Evolutionary conservation across 345 rosid species (phyloP).

Genomic region (Isatis tinctoria): DNA sequence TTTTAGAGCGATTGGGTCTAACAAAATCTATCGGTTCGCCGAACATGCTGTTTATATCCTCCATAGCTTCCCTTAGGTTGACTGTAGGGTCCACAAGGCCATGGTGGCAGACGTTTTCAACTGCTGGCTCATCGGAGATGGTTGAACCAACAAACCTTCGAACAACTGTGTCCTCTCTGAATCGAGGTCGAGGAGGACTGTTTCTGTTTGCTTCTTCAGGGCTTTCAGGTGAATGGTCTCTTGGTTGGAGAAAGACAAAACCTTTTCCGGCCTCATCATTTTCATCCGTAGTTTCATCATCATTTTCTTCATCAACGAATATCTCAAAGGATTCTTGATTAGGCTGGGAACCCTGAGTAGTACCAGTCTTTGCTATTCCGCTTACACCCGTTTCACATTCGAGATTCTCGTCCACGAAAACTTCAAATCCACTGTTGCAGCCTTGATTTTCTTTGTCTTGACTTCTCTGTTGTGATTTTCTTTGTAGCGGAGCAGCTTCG

Average conservation of each 20-base stretch:
- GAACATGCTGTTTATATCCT: slow-evolving; percentile 89
- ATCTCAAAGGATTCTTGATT: slow-evolving; percentile 49
- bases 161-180: slow-evolving; percentile 86
- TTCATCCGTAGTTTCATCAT: slow-evolving; percentile 33
- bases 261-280: slow-evolving; percentile 38
- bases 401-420: slow-evolving; percentile 51
- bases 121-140: slow-evolving; percentile 65
- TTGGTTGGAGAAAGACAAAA: slow-evolving; percentile 60
- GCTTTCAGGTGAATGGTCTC: slow-evolving; percentile 54
- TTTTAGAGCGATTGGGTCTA: slow-evolving; percentile 61
- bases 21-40: slow-evolving; percentile 93
- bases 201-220: slow-evolving; percentile 40
- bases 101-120: slow-evolving; percentile 94
- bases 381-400: slow-evolving; percentile 24
- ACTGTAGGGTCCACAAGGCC: slow-evolving; percentile 97
- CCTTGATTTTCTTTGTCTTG: slow-evolving; percentile 37
- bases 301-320: slow-evolving; percentile 56
- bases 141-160: slow-evolving; percentile 81
- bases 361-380: slow-evolving; percentile 21
- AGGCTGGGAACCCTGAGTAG: slow-evolving; percentile 30
- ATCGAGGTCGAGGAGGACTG: slow-evolving; percentile 41
- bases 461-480: slow-evolving; percentile 39
- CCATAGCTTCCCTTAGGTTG: slow-evolving; percentile 95
- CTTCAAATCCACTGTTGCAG: slow-evolving; percentile 39
- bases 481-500: slow-evolving; percentile 50